A percentile compares a stretch with the other conserved stretches of the same genome.
Evolutionary conservation across 768 basidiomycete genomes (phyloP).

Genomic region (Termitomyces titanicus): DNA sequence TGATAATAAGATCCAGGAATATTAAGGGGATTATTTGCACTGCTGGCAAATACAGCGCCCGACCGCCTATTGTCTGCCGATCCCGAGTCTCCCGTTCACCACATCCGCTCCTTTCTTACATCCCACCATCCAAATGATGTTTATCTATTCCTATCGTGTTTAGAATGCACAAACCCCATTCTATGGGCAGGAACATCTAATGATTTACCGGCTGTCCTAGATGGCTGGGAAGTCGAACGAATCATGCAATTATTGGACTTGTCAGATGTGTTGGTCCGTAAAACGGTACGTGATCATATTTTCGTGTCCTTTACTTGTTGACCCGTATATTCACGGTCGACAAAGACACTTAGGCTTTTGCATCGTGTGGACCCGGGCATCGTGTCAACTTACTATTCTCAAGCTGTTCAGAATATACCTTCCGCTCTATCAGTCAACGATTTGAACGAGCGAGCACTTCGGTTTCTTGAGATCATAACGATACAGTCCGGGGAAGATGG

Average conservation of each 20-base stretch:
- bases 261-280: conserved; percentile 53
- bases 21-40: conserved; percentile 34
- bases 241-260: conserved; percentile 68
- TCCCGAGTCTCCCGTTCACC: conserved; percentile 33
- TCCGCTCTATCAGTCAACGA: conserved; percentile 27
- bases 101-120: conserved; percentile 54
- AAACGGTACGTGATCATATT: conserved; percentile 43
- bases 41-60: conserved; percentile 27
- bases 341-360: conserved; percentile 62
- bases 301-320: background rate
- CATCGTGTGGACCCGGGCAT: conserved; percentile 55
- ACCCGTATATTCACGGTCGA: conserved; percentile 8
- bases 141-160: conserved; percentile 63
- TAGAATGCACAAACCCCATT: conserved; percentile 52
- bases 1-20: conserved; percentile 21
- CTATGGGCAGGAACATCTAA: conserved; percentile 67
- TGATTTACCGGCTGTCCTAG: conserved; percentile 49
- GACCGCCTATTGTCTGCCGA: conserved; percentile 23
- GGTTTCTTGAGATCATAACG: conserved; percentile 55
- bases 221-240: conserved; percentile 70
- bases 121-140: conserved; percentile 57
- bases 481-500: conserved; percentile 46
- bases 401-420: conserved; percentile 36
- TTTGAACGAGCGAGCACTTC: conserved; percentile 37
- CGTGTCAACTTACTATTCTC: conserved; percentile 50